phyloP scores from a whole-genome alignment of 1,139 yeast genomes.

The Nakaseomyces kungkrabaensis region DNA sequence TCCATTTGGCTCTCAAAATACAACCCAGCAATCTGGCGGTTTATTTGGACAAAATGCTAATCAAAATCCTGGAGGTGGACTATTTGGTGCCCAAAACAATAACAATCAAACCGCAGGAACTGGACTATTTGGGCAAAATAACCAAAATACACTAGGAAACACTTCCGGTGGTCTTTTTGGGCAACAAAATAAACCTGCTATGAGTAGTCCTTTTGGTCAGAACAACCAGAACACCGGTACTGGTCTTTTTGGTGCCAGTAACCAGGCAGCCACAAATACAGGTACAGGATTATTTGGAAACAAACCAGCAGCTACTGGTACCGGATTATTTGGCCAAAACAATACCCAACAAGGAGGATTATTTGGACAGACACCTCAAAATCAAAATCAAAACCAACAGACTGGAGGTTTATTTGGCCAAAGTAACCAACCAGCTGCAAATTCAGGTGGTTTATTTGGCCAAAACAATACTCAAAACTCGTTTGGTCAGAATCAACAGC shows the following conservation, averaged over 20 bases:
- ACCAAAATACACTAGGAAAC: slow-evolving; percentile 13
- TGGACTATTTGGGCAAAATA: slow-evolving; percentile 6
- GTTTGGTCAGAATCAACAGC: slow-evolving; percentile 8
- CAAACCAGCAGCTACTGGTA: slow-evolving; percentile 10
- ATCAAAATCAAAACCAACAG: slow-evolving; percentile 29
- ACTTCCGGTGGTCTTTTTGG: slow-evolving; percentile 30
- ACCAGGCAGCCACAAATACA: slow-evolving; percentile 4
- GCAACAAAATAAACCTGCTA: slow-evolving; percentile 7
- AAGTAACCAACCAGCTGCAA: slow-evolving; percentile 6
- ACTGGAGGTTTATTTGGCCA: slow-evolving; percentile 8
- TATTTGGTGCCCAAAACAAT: slow-evolving; percentile 27
- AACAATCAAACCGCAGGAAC: slow-evolving; percentile 4
- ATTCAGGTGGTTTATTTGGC: slow-evolving; percentile 28
- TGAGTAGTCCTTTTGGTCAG: slow-evolving; percentile 20
- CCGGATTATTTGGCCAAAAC: slow-evolving; percentile 28
- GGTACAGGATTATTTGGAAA: slow-evolving; percentile 32
- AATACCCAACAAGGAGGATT: slow-evolving; percentile 9
- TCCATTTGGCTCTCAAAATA: slow-evolving; percentile 1
- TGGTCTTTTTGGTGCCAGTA: slow-evolving; percentile 27
- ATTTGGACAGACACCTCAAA: slow-evolving; percentile 19
- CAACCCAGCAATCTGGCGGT: slow-evolving; percentile 18
- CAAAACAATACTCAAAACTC: slow-evolving; percentile 11
- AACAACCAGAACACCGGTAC: slow-evolving; percentile 16
- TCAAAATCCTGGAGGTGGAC: slow-evolving; percentile 1
- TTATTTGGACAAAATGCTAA: slow-evolving; percentile 28